A percentile compares a stretch with the other conserved stretches of the same genome.
Conservation (phyloP, 2,329 filamentous ascomycete species). For the Thermoascus crustaceus region DNA sequence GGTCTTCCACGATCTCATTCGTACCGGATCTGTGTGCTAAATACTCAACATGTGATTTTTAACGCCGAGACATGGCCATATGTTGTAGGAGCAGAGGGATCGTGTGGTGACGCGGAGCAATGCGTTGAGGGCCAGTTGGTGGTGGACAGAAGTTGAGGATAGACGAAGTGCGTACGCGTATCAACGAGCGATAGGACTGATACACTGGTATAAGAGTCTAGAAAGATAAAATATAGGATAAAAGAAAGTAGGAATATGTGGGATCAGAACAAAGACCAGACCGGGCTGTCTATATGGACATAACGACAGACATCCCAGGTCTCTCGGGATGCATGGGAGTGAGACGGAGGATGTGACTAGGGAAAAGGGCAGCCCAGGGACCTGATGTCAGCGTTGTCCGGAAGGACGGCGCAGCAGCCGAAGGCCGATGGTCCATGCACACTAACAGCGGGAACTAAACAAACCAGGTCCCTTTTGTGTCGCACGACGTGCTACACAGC, state of each 20-base stretch:
- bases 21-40: neutral
- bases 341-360: neutral
- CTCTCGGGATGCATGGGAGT: neutral
- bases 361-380: neutral
- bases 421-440: too few relatives aligned
- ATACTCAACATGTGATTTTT: neutral
- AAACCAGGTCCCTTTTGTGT: too few relatives aligned
- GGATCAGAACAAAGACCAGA: neutral
- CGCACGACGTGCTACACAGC: too few relatives aligned
- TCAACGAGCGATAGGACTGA: too few relatives aligned
- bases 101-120: neutral
- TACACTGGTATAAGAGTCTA: too few relatives aligned
- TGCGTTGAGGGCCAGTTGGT: neutral
- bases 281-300: neutral
- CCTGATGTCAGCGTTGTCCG: constrained; percentile 2
- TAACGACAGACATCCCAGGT: too few relatives aligned
- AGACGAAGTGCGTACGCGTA: neutral
- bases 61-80: neutral
- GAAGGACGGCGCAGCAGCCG: too few relatives aligned
- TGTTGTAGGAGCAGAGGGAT: neutral
- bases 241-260: neutral
- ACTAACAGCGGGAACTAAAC: too few relatives aligned
- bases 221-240: neutral
- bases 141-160: neutral
- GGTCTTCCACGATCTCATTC: constrained; percentile 10